These are phyloP conservation scores for Endocladia muricata DNA, from an alignment of 31 red algal genomes.

Conservation along the genomic window DNA sequence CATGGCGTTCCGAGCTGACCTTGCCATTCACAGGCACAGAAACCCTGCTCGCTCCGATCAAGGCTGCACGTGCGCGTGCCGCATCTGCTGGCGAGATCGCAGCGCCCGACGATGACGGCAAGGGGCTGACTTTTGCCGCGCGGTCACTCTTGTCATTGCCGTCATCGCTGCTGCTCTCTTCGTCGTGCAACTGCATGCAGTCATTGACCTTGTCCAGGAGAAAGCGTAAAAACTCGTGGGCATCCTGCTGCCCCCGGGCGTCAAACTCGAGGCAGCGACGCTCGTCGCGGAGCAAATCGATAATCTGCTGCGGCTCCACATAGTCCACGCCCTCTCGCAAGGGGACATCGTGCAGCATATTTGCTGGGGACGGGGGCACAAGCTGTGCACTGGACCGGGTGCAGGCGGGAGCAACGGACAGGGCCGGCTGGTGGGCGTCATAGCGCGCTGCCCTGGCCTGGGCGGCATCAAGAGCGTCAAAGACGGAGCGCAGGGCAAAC, in stretches of 20 bases:
- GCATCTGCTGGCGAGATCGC: too few relatives aligned
- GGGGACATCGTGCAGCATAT: not conserved
- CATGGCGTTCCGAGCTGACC: too few relatives aligned
- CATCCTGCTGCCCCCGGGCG: constrained; percentile 80
- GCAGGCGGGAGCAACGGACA: not conserved
- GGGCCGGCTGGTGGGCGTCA: not conserved
- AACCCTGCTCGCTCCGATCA: too few relatives aligned
- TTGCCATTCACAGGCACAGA: too few relatives aligned
- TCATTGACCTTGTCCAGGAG: constrained; percentile 78
- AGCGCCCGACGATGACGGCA: too few relatives aligned
- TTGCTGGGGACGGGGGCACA: too few relatives aligned
- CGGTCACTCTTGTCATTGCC: too few relatives aligned
- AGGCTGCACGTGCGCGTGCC: too few relatives aligned
- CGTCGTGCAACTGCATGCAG: constrained; percentile 21
- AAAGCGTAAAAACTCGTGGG: constrained; percentile 91
- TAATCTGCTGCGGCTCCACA: constrained; percentile 45
- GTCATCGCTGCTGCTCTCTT: too few relatives aligned
- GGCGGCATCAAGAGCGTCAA: constrained; percentile 15
- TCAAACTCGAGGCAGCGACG: constrained; percentile 57
- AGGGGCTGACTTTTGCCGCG: too few relatives aligned
- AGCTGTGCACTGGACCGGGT: not conserved
- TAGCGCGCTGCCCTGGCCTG: not conserved
- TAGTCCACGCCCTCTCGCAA: constrained; percentile 51
- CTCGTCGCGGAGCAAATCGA: constrained; percentile 54
- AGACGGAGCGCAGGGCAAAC: constrained; percentile 13